Percentiles rank a stretch among this genome's conserved stretches.
These are phyloP conservation scores for Fusarium xyrophilum DNA, from an alignment of 2,329 filamentous ascomycete genomes.

Conservation along the genomic window DNA sequence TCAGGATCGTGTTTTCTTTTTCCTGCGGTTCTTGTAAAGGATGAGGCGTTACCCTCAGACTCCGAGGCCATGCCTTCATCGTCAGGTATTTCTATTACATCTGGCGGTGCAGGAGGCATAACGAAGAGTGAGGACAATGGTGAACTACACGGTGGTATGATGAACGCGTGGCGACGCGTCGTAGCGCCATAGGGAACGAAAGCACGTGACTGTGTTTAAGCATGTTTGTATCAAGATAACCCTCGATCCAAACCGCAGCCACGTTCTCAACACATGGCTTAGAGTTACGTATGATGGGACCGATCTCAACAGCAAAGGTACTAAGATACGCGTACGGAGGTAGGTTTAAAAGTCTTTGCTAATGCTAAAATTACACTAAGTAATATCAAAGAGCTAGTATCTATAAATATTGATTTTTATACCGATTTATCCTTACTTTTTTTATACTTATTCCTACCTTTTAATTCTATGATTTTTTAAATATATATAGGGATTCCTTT, in stretches of 20 bases:
- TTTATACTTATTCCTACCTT: too few species aligned
- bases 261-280: neutral
- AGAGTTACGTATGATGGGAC: neutral
- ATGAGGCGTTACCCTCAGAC: slow-evolving; percentile 13
- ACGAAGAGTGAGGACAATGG: neutral
- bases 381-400: too few species aligned
- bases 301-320: neutral
- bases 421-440: too few species aligned
- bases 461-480: too few species aligned
- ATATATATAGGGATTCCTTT: too few species aligned
- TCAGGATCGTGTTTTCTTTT: slow-evolving; percentile 51
- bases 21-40: slow-evolving; percentile 11
- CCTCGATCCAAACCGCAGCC: neutral
- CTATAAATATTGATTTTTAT: too few species aligned
- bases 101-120: slow-evolving; percentile 22
- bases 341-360: too few species aligned
- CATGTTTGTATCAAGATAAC: neutral
- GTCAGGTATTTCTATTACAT: slow-evolving; percentile 42
- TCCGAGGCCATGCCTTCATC: slow-evolving; percentile 36
- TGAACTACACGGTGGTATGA: neutral
- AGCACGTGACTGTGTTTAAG: slow-evolving; percentile 31
- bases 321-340: neutral
- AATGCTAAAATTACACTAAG: too few species aligned
- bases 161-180: slow-evolving; percentile 29
- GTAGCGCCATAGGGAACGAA: slow-evolving; percentile 20